Evolutionary conservation across 2,329 filamentous ascomycete species (phyloP).

Genomic region (Thelonectria discophora): DNA sequence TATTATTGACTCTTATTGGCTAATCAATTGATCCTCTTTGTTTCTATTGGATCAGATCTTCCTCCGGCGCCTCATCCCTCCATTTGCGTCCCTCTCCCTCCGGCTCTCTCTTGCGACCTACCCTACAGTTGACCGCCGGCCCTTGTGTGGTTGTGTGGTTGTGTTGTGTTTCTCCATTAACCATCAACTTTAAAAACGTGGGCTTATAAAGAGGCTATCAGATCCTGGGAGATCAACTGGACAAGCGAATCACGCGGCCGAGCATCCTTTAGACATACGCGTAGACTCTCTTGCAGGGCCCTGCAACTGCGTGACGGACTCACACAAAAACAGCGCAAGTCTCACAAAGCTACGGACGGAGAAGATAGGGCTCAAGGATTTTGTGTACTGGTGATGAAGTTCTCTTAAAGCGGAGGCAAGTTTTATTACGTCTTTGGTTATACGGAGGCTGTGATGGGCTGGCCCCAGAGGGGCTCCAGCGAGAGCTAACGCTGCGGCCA

Average conservation of each 20-base stretch:
- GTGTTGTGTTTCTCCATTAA: no score
- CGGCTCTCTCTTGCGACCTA: no score
- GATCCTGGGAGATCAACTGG: neutral
- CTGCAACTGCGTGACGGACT: conserved; percentile 2
- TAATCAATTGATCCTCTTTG: no score
- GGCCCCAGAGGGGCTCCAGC: no score
- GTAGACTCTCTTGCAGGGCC: neutral
- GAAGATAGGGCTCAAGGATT: conserved; percentile 5
- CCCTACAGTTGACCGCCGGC: no score
- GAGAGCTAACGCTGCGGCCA: no score
- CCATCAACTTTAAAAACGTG: neutral
- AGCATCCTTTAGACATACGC: neutral
- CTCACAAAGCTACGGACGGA: neutral
- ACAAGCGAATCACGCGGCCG: neutral
- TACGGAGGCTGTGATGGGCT: conserved; percentile 1
- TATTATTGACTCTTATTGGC: no score
- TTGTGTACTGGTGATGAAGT: conserved; percentile 9
- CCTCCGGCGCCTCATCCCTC: no score
- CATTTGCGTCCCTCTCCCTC: no score
- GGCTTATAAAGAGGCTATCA: neutral
- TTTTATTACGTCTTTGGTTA: conserved; percentile 13
- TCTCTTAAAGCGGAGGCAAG: conserved; percentile 9
- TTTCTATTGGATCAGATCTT: no score
- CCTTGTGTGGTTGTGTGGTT: no score
- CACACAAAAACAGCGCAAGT: neutral